A percentile compares a stretch with the other conserved stretches of the same genome.
Evolutionary conservation across 2,329 filamentous ascomycete species (phyloP).

Genomic region (Westerdykella sp.): DNA sequence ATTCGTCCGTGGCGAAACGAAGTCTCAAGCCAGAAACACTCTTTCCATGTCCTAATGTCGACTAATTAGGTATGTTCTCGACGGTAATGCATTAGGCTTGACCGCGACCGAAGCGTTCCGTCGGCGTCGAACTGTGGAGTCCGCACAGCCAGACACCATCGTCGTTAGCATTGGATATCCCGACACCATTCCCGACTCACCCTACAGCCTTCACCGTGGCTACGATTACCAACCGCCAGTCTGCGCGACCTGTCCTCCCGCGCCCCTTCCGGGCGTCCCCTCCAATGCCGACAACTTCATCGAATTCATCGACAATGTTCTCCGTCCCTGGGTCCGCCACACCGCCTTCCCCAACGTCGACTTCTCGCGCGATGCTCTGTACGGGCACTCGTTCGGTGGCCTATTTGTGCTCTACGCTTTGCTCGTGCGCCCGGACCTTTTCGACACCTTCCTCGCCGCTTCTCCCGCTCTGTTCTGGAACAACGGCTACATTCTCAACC

Average conservation of each 20-base stretch:
- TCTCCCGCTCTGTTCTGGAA: constrained; percentile 49
- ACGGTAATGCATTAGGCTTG: constrained; percentile 26
- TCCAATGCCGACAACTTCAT: constrained; percentile 45
- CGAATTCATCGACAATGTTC: constrained; percentile 38
- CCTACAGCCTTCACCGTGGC: constrained; percentile 20
- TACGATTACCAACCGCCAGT: constrained; percentile 29
- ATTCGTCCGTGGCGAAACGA: neutral
- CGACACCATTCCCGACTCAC: constrained; percentile 23
- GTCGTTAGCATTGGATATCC: constrained; percentile 29
- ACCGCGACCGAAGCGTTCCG: constrained; percentile 27
- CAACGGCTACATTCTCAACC: constrained; percentile 35
- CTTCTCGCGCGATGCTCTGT: constrained; percentile 40
- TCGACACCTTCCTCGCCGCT: constrained; percentile 42
- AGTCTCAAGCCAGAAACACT: neutral
- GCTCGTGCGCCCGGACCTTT: constrained; percentile 38
- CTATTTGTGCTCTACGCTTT: constrained; percentile 45
- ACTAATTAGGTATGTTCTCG: constrained; percentile 26
- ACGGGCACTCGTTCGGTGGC: constrained; percentile 47
- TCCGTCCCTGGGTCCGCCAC: constrained; percentile 33
- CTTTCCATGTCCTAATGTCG: constrained; percentile 2
- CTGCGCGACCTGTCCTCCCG: constrained; percentile 21
- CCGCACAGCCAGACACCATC: constrained; percentile 24
- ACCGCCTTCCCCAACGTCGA: constrained; percentile 26
- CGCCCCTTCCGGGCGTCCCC: constrained; percentile 25
- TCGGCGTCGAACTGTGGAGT: constrained; percentile 26